These are phyloP conservation scores for Cenchrus fungigraminus DNA, from an alignment of 176 grass and related monocot genomes.

Conservation along the genomic window DNA sequence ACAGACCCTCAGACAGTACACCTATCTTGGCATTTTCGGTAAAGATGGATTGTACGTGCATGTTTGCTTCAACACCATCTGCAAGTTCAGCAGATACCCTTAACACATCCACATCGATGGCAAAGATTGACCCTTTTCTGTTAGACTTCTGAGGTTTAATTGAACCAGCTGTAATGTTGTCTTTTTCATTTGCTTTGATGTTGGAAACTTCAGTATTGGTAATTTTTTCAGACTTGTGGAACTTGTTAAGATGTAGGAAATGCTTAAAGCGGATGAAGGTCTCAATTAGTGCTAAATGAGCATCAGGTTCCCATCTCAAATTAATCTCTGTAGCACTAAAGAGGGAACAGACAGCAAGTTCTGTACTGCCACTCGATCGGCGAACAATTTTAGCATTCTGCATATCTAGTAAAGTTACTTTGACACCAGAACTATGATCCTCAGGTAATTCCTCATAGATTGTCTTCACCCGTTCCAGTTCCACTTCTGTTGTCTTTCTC, in stretches of 20 bases:
- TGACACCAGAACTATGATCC: constrained; percentile 57
- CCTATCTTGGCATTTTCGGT: constrained; percentile 98
- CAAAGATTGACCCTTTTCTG: constrained; percentile 84
- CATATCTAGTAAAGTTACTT: constrained; percentile 91
- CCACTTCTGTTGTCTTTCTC: constrained; percentile 71
- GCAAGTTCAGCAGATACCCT: constrained; percentile 89
- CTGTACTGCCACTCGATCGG: constrained; percentile 63
- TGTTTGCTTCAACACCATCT: constrained; percentile 88
- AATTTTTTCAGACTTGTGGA: constrained; percentile 58
- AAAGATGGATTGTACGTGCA: constrained; percentile 95
- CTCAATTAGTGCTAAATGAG: constrained; percentile 79
- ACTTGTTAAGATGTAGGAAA: constrained; percentile 67
- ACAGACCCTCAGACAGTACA: constrained; percentile 86
- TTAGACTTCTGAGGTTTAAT: constrained; percentile 53
- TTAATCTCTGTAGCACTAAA: constrained; percentile 90
- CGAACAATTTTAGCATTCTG: constrained; percentile 97
- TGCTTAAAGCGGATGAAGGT: constrained; percentile 68
- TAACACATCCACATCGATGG: constrained; percentile 83
- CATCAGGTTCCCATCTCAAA: constrained; percentile 95
- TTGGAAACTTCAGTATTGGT: constrained; percentile 40
- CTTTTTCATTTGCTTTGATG: constrained; percentile 48
- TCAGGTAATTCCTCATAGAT: constrained; percentile 75
- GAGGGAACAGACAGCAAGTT: constrained; percentile 76
- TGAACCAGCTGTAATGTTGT: constrained; percentile 41
- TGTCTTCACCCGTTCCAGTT: constrained; percentile 85